Conservation (phyloP, 352 stramenopile genomes). For the Phytopythium oedochilum region DNA sequence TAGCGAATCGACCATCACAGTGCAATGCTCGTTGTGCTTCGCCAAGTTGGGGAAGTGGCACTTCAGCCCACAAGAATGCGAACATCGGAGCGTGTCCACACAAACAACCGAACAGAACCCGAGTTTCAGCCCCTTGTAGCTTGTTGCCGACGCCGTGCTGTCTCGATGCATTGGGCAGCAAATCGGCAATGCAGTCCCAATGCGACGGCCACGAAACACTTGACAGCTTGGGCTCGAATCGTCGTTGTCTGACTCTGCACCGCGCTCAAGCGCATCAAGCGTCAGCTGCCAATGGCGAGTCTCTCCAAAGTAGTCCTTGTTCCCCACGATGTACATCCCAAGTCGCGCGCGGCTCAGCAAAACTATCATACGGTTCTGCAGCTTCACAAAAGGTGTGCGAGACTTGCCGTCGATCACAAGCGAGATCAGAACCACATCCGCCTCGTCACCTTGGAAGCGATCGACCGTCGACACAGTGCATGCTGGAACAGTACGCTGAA, state of each 20-base stretch:
- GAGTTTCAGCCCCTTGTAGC: slow-evolving; percentile 45
- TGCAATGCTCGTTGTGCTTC: slow-evolving; percentile 58
- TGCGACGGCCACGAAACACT: slow-evolving; percentile 32
- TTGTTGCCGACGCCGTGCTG: slow-evolving; percentile 25
- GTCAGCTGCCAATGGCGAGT: slow-evolving; percentile 75
- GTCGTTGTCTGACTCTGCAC: slow-evolving; percentile 40
- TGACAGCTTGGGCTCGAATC: slow-evolving; percentile 9
- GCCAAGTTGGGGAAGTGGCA: slow-evolving; percentile 66
- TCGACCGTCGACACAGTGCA: slow-evolving; percentile 83
- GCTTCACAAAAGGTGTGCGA: slow-evolving; percentile 82
- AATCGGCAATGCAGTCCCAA: slow-evolving; percentile 61
- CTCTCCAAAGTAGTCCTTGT: slow-evolving; percentile 77
- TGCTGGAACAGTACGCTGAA: slow-evolving; percentile 20
- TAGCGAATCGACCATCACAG: slow-evolving; percentile 52
- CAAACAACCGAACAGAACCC: slow-evolving; percentile 80
- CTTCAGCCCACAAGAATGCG: slow-evolving; percentile 54
- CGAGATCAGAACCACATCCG: slow-evolving; percentile 83
- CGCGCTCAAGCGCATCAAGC: slow-evolving; percentile 43
- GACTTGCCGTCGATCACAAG: slow-evolving; percentile 88
- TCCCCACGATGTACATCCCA: slow-evolving; percentile 83
- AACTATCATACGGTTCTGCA: slow-evolving; percentile 89
- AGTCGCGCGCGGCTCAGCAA: slow-evolving; percentile 80
- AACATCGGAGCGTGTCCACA: slow-evolving; percentile 42
- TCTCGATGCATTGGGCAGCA: slow-evolving; percentile 71
- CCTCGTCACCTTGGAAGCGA: slow-evolving; percentile 89